These are phyloP conservation scores for Pleurotus eryngii DNA, from an alignment of 768 basidiomycete species.

Conservation along the genomic window DNA sequence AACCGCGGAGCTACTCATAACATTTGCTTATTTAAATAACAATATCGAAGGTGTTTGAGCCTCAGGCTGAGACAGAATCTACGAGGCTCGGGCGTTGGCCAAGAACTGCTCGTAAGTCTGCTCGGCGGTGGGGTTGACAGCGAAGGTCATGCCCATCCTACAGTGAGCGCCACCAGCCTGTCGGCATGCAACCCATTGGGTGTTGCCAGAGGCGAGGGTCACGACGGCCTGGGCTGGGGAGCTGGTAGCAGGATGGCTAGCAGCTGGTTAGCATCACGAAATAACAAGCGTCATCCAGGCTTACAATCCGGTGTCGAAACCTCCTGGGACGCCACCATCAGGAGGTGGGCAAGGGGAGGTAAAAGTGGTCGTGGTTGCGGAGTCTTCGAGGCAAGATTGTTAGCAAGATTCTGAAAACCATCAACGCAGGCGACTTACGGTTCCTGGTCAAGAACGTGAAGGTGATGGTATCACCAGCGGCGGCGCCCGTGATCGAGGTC, in stretches of 20 bases:
- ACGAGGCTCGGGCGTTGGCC: neutral
- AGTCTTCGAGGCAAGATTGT: neutral
- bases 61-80: neutral
- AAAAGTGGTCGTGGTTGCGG: neutral
- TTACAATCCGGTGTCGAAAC: neutral
- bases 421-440: neutral
- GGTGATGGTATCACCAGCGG: constrained; percentile 4
- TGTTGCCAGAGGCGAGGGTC: neutral
- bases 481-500: constrained; percentile 2
- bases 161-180: neutral
- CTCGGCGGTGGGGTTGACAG: neutral
- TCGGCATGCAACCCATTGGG: neutral
- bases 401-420: neutral
- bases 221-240: neutral
- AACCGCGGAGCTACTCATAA: too few relatives aligned
- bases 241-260: too few relatives aligned
- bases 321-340: neutral
- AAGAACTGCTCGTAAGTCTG: neutral
- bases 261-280: too few relatives aligned
- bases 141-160: neutral
- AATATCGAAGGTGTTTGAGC: neutral
- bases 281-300: neutral
- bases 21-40: too few relatives aligned
- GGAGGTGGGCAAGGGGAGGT: neutral
- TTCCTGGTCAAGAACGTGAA: constrained; percentile 3